These are phyloP conservation scores for Mycena capillaripes DNA, from an alignment of 768 basidiomycete genomes.

Conservation along the genomic window DNA sequence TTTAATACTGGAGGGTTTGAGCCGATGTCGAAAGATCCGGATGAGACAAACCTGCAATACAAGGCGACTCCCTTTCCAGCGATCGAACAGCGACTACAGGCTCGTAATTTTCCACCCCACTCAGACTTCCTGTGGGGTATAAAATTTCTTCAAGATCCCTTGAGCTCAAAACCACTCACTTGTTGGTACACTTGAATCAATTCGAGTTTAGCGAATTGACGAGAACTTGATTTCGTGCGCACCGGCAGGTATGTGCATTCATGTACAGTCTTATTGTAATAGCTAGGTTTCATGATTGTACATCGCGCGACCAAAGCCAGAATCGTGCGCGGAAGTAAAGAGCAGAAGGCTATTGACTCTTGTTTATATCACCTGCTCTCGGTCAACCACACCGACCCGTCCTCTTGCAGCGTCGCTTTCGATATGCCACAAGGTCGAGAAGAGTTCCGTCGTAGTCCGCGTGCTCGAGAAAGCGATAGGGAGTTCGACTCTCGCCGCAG, in stretches of 20 bases:
- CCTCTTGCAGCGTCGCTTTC: background rate
- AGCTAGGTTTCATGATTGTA: conserved; percentile 26
- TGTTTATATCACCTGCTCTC: conserved; percentile 5
- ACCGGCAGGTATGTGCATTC: conserved; percentile 33
- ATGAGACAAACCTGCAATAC: conserved; percentile 35
- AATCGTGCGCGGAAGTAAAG: conserved; percentile 19
- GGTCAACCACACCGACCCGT: background rate
- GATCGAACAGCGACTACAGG: conserved; percentile 33
- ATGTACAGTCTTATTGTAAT: conserved; percentile 25
- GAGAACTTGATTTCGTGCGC: background rate
- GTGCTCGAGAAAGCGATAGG: conserved; percentile 15
- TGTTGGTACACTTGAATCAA: conserved; percentile 31
- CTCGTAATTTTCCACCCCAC: conserved; percentile 31
- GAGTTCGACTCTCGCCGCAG: conserved; percentile 22
- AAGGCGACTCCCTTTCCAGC: conserved; percentile 35
- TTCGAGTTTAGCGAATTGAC: background rate
- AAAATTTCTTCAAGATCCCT: background rate
- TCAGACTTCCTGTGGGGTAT: conserved; percentile 26
- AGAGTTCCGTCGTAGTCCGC: conserved; percentile 26
- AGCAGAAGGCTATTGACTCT: background rate
- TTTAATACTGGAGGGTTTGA: conserved; percentile 26
- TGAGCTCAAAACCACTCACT: background rate
- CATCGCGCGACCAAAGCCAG: conserved; percentile 6
- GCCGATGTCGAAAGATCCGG: no score
- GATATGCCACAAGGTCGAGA: conserved; percentile 21